phyloP scores from a whole-genome alignment of 2,329 filamentous ascomycete species.

The Aureobasidium mangrovei region DNA sequence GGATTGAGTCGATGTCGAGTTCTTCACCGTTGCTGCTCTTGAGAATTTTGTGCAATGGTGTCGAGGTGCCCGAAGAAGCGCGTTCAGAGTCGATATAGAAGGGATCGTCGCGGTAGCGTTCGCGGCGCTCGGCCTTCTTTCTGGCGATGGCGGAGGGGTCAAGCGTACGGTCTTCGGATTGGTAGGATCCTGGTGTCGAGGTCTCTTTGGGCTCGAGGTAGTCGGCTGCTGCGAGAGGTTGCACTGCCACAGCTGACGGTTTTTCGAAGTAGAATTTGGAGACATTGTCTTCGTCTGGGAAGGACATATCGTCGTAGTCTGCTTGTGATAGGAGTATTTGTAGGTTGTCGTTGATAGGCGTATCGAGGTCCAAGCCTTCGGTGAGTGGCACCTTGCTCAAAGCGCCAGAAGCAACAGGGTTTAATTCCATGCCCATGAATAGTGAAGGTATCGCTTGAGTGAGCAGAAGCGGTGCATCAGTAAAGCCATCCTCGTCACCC shows the following conservation, averaged over 20 bases:
- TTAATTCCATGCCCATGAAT: constrained; percentile 79
- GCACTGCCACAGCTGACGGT: constrained; percentile 20
- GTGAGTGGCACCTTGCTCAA: constrained; percentile 81
- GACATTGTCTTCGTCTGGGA: constrained; percentile 36
- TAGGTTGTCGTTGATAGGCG: constrained; percentile 71
- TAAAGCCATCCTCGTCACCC: constrained; percentile 55
- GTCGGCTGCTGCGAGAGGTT: constrained; percentile 33
- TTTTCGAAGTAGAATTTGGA: constrained; percentile 40
- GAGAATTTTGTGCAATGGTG: constrained; percentile 69
- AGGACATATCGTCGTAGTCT: constrained; percentile 35
- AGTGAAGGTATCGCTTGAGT: constrained; percentile 85
- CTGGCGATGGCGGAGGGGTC: constrained; percentile 66
- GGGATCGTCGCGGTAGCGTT: constrained; percentile 84
- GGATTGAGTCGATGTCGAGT: constrained; percentile 87
- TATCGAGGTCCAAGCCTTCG: constrained; percentile 65
- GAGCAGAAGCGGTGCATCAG: constrained; percentile 70
- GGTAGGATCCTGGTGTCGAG: constrained; percentile 34
- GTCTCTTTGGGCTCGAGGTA: constrained; percentile 31
- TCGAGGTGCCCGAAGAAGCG: constrained; percentile 51
- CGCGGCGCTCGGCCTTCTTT: constrained; percentile 65
- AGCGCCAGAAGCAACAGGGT: constrained; percentile 76
- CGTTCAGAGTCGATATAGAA: constrained; percentile 67
- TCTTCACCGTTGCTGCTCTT: constrained; percentile 61
- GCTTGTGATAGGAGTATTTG: constrained; percentile 52
- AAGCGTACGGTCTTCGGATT: constrained; percentile 42